These are phyloP conservation scores for Fusarium sp. DNA, from an alignment of 2,329 filamentous ascomycete genomes.

Conservation along the genomic window DNA sequence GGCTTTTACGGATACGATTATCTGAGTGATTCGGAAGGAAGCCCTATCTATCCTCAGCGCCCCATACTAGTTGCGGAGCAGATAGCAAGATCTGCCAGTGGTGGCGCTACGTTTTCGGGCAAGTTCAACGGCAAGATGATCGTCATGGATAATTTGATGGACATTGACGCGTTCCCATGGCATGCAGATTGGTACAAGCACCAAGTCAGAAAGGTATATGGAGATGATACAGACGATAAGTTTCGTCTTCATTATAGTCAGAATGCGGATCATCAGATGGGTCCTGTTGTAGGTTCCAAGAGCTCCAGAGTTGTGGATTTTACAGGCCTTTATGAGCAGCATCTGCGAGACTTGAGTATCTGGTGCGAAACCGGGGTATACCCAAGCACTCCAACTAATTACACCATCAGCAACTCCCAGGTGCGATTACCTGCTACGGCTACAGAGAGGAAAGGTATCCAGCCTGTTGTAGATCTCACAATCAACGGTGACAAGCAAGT, in stretches of 20 bases:
- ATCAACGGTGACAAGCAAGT: accelerated
- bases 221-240: accelerated
- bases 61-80: accelerated
- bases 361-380: background rate
- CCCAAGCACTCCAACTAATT: accelerated
- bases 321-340: background rate
- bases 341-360: background rate
- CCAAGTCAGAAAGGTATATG: accelerated
- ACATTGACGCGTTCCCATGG: background rate
- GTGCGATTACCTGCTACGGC: accelerated
- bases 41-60: accelerated
- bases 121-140: background rate
- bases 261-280: background rate
- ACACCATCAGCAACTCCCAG: accelerated
- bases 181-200: background rate
- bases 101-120: background rate
- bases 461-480: accelerated
- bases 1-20: background rate
- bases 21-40: accelerated
- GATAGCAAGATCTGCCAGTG: accelerated
- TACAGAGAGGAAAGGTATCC: accelerated
- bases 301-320: accelerated
- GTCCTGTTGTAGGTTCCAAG: accelerated
- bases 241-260: background rate
- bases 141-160: background rate